Evolutionary conservation across 2,329 filamentous ascomycete species (phyloP).

Genomic region (Xylariaceae sp.): DNA sequence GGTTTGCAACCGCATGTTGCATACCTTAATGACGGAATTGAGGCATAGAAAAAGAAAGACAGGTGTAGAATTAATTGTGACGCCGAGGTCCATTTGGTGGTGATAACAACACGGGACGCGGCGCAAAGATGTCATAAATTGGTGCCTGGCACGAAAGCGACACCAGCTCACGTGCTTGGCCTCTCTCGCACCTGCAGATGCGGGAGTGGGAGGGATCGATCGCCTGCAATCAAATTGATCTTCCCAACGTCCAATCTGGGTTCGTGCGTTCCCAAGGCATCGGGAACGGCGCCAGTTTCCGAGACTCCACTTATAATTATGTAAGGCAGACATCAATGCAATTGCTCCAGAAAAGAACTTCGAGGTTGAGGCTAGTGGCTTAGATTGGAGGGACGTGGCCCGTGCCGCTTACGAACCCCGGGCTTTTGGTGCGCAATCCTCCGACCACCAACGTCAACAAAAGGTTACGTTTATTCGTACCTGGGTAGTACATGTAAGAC

Average conservation of each 20-base stretch:
- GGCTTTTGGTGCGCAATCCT: conserved; percentile 19
- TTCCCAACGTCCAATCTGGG: neutral
- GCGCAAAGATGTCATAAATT: conserved; percentile 2
- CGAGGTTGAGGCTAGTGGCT: neutral
- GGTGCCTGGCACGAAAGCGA: conserved; percentile 23
- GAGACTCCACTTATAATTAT: conserved; percentile 9
- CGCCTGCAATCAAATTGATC: conserved; percentile 1
- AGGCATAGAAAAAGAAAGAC: neutral
- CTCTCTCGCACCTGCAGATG: conserved; percentile 24
- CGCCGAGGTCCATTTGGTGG: neutral
- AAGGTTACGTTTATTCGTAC: no score
- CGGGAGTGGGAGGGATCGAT: conserved; percentile 19
- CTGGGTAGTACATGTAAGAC: conserved; percentile 11
- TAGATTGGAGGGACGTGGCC: conserved; percentile 11
- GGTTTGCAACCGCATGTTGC: no score
- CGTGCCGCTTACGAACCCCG: conserved; percentile 22
- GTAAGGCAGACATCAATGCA: conserved; percentile 17
- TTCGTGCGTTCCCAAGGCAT: conserved; percentile 13
- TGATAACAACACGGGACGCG: neutral
- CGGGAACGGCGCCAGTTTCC: conserved; percentile 24
- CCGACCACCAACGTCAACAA: conserved; percentile 19
- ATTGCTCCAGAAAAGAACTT: neutral
- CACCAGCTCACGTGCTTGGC: conserved; percentile 23
- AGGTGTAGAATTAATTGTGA: no score
- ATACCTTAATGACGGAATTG: no score